phyloP scores from a whole-genome alignment of 306 rosid species.

The Begonia masoniana region DNA sequence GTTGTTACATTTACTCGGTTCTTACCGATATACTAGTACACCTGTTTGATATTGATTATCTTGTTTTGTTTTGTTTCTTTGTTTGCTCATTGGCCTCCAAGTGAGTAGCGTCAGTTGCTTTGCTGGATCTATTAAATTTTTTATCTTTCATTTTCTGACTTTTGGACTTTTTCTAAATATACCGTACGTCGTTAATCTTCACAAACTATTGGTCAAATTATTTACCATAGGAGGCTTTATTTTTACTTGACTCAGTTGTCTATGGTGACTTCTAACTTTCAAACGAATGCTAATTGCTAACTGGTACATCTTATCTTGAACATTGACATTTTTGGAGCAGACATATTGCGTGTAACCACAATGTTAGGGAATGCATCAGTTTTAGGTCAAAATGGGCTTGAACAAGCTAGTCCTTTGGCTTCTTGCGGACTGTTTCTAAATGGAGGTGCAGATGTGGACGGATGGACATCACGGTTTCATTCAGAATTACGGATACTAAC shows the following conservation, averaged over 20 bases:
- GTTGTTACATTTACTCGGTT: no score
- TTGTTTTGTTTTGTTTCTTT: no score
- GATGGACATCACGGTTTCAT: conserved; percentile 97
- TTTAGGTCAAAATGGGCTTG: conserved; percentile 99
- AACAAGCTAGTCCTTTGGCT: conserved; percentile 98
- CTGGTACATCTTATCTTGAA: conserved; percentile 85
- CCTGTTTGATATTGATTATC: no score
- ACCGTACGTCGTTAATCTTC: no score
- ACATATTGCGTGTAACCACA: no score
- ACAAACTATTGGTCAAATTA: conserved; percentile 2
- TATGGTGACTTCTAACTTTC: conserved; percentile 84
- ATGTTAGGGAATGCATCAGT: conserved; percentile 99
- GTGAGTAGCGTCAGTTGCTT: no score
- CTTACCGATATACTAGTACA: no score
- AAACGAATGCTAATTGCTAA: conserved; percentile 98
- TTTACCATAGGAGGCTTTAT: not conserved
- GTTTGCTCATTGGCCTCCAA: no score
- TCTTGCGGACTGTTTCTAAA: conserved; percentile 83
- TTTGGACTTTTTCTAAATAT: no score
- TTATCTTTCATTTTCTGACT: no score
- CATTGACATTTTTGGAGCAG: conserved; percentile 99
- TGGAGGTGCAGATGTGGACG: conserved; percentile 80
- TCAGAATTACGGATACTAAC: conserved; percentile 99
- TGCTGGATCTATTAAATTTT: no score
- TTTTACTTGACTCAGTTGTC: conserved; percentile 75